Conservation (phyloP, 345 rosid species). For the Camelina laxa region DNA sequence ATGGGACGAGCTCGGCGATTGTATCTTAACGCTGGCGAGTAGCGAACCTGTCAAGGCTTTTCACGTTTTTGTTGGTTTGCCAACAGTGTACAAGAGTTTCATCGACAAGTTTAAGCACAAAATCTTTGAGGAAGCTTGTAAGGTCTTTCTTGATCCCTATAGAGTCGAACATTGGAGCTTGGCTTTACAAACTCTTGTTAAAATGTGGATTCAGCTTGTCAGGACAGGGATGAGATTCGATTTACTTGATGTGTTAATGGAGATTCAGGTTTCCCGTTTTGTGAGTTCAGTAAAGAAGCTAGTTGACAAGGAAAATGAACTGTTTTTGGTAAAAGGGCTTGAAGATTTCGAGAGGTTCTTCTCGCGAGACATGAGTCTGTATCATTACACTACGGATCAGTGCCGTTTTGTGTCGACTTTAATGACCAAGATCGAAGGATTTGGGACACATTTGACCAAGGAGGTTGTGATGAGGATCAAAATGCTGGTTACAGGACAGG, state of each 20-base stretch:
- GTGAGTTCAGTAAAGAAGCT: background rate
- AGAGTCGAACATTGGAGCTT: slow-evolving; percentile 13
- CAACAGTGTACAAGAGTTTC: background rate
- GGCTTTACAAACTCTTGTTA: background rate
- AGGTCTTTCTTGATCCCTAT: background rate
- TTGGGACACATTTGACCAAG: background rate
- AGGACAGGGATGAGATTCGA: background rate
- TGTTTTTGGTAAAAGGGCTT: background rate
- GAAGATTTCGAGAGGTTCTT: background rate
- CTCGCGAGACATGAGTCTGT: background rate
- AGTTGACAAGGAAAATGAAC: background rate
- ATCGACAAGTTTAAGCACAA: background rate
- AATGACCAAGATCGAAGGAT: background rate
- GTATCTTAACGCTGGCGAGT: background rate
- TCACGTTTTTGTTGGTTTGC: slow-evolving; percentile 21
- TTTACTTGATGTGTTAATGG: background rate
- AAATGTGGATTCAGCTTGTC: background rate
- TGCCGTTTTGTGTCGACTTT: background rate
- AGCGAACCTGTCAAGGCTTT: background rate
- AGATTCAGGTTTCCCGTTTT: background rate
- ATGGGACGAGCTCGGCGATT: slow-evolving; percentile 41
- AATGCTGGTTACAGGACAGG: background rate
- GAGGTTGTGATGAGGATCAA: background rate
- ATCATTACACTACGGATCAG: background rate
- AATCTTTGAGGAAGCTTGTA: background rate